Evolutionary conservation across 148 eudicot genomes (phyloP), one percentile per base, ranked within the genome.

Genomic region (Heliamphora exappendiculata): DNA sequence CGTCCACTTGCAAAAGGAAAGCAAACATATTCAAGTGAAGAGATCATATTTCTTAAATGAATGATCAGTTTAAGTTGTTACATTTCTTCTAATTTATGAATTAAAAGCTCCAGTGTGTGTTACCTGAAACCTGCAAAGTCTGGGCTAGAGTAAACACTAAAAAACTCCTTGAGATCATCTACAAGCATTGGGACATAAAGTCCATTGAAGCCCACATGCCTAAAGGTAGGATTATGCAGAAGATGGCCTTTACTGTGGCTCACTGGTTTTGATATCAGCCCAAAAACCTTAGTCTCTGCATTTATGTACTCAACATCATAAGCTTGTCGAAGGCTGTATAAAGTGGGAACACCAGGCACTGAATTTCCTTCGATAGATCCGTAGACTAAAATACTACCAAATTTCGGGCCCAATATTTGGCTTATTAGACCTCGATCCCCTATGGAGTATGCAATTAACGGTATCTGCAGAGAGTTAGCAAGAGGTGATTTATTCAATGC

Each of bases 121-220:
- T 77, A 86, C 89, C 89, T 86, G 84, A 66, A 84, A 68, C 87
- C 89, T 62, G 84, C 87, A 80, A 82, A 84, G 75, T 86, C 85
- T 8, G 85, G 84, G 75, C 83, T 84, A 17, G 82, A 80, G 70
- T 86, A 84, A 60, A 82, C 66, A 19, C 50, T 58, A 54, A 87
- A 87, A 72, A 87, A 87, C 33, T 76, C 84, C 54, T 80, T 76
- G 36, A 87, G 81, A 78, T 87, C 81, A 73, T 87, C 89, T 42
- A 87, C 87, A 37, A 84, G 63, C 87, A 87, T 84, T 26, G 89
- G 89, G 63, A 84, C 89, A 76, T 87, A 87, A 65, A 82, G 59
- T 70, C 87, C 87, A 51, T 87, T 87, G 82, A 60, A 87, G 53
- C 84, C 84, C 49, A 80, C 87, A 64, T 84, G 72, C 80, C 87